A percentile compares a stretch with the other conserved stretches of the same genome.
Conservation (phyloP, 495 filamentous ascomycete genomes). For the Penicillium cinerascens region DNA sequence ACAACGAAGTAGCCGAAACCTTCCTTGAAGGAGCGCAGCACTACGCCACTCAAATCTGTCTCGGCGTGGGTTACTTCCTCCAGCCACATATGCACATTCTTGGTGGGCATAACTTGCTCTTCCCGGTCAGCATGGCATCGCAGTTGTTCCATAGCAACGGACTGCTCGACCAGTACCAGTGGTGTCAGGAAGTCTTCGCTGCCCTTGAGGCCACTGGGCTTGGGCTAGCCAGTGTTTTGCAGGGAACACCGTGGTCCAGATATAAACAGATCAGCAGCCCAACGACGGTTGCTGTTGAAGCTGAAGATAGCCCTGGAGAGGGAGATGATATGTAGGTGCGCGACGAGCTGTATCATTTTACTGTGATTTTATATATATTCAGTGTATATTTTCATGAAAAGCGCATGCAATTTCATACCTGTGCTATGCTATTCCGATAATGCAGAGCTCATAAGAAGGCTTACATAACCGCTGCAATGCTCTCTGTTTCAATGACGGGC, state of each 20-base stretch:
- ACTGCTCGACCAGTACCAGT: constrained; percentile 10
- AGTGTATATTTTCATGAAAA: too few species aligned
- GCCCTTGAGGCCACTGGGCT: constrained; percentile 8
- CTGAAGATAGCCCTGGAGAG: too few species aligned
- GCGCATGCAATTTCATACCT: too few species aligned
- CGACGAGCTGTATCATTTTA: not conserved
- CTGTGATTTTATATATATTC: not conserved
- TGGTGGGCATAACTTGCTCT: constrained; percentile 15
- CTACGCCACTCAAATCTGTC: constrained; percentile 13
- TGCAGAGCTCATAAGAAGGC: too few species aligned
- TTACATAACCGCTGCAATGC: too few species aligned
- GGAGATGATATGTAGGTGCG: too few species aligned
- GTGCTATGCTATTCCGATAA: too few species aligned
- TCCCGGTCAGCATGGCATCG: constrained; percentile 12
- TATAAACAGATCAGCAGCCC: not conserved
- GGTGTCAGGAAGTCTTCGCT: constrained; percentile 16
- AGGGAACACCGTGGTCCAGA: constrained; percentile 15
- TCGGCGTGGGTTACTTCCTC: constrained; percentile 15
- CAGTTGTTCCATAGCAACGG: constrained; percentile 15
- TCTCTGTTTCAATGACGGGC: too few species aligned
- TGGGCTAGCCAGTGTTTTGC: constrained; percentile 7
- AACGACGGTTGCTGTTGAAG: not conserved
- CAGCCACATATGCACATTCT: constrained; percentile 21
- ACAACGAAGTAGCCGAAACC: not conserved
- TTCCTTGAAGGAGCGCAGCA: not conserved